phyloP scores from a whole-genome alignment of 257 asterid species.

The Lavandula angustifolia region DNA sequence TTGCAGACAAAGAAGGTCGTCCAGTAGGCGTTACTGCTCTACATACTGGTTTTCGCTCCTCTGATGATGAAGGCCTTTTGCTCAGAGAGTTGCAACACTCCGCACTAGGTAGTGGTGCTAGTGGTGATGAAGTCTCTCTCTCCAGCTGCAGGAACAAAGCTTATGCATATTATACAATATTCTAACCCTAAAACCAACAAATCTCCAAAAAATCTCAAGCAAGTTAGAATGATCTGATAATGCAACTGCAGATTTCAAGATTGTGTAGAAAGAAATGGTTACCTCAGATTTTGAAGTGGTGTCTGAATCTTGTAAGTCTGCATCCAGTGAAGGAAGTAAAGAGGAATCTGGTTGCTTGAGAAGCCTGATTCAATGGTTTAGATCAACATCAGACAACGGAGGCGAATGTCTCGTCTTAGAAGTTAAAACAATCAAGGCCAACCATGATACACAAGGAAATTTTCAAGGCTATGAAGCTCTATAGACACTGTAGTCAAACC shows the following conservation, averaged over 20 bases:
- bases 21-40: constrained; percentile 62
- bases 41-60: constrained; percentile 39
- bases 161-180: background rate
- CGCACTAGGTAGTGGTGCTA: constrained; percentile 26
- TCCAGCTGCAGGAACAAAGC: constrained; percentile 47
- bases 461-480: background rate
- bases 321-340: constrained; percentile 41
- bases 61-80: constrained; percentile 48
- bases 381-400: constrained; percentile 1
- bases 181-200: background rate
- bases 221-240: background rate
- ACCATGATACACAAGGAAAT: background rate
- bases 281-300: too few relatives aligned
- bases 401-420: background rate
- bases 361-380: constrained; percentile 50
- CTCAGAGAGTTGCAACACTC: constrained; percentile 33
- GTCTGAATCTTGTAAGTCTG: constrained; percentile 30
- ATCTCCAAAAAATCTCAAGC: background rate
- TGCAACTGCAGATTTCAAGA: constrained; percentile 42
- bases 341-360: constrained; percentile 48
- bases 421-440: constrained; percentile 6
- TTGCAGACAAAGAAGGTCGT: constrained; percentile 44
- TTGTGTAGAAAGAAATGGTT: background rate
- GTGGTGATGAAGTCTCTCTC: constrained; percentile 32
- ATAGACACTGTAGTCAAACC: background rate